Base-by-base conservation (phyloP, 441 rosid genomes). In the Arabidopsis hybrid region DNA sequence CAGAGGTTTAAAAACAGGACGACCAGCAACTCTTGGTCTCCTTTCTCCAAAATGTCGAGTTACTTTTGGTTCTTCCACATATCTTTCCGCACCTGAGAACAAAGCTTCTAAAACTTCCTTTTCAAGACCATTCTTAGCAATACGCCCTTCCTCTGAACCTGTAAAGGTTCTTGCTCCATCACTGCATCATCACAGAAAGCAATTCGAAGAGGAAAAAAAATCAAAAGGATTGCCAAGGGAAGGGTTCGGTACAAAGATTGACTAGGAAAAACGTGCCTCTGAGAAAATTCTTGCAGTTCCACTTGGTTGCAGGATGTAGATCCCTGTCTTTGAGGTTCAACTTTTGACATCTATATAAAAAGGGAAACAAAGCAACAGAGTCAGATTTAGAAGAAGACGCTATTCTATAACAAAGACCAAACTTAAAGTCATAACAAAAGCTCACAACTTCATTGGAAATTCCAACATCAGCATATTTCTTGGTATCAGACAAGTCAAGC, bases 21-120 rank as follows among this genome's bases (percentile, higher is more conserved):
- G 80, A 62, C 85, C 77, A 45, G 81, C 73, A 74, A 58, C 77
- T 60, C 51, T 74, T 56, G 84, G 60, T 76, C 78, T 76, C 78
- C 73, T 70, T 47, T 64, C 79, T 45, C 75, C 69, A 63, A 43
- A 40, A 46, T 36, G 42, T 42, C 60, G 47, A 64, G 62, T 73
- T 73, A 42, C 14, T 71, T 69, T 79, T 36, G 84, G 75, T 17
- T 36, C 78, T 63, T 82, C 86, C 66, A 74, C 84, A 13, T 69
- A 60, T 78, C 79, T 88, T 66, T 66, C 74, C 4, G 79, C 72
- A 74, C 79, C 80, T 67, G 60, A 68, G 81, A 88, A 88, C 52
- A 85, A 78, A 52, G 87, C 62, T 66, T 79, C 78, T 68, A 88
- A 60, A 45, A 88, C 68, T 74, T 86, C 86, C 69, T 67, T 80